Evolutionary conservation across 1,284 basidiomycete genomes (phyloP), one percentile per base, ranked within the genome.

Genomic region (Sporisorium sorghi): DNA sequence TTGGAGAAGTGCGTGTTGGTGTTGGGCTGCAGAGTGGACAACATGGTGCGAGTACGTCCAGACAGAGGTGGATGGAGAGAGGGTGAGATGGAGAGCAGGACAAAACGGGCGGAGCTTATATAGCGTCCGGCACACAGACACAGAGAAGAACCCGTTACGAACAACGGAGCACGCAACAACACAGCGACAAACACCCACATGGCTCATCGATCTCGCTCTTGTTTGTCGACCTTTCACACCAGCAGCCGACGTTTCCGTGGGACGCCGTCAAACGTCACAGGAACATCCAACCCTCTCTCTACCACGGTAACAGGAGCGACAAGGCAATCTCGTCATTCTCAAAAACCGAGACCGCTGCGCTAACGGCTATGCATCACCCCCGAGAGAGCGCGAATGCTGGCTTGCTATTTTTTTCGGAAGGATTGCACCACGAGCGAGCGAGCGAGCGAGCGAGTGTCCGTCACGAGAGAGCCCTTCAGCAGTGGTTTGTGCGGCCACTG

Each of bases 21-120:
- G 43, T 53, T 59, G 44, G 57, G 49, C 11, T 44, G 55, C 17
- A 73, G 65, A 28, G 65, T 65, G 24, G 71, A 73, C 46, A 69
- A 17, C 71, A 73, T 73, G 10, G n/a, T 40, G n/a, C 28, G 9
- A 9, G 35, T n/a, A 19, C 10, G 23, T n/a, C n/a, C n/a, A n/a
- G n/a, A n/a, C n/a, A n/a, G 43, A 19, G 21, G 30, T 6, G 30
- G 42, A 23, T 49, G 32, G 17, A n/a, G 19, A n/a, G 12, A 24
- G 23, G 23, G 12, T 17, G 9, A 11, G 11, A 17, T 26, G n/a
- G 3, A 2, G n/a, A 30, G 32, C 23, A 47, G 24, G 11, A 9
- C 15, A 10, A 30, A n/a, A n/a, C n/a, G n/a, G n/a, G 26, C 46
- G 46, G 28, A n/a, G 3, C 17, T 30, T 47, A 47, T 47, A 47